Conservation (phyloP, 345 rosid genomes). For the Cardamine resedifolia region DNA sequence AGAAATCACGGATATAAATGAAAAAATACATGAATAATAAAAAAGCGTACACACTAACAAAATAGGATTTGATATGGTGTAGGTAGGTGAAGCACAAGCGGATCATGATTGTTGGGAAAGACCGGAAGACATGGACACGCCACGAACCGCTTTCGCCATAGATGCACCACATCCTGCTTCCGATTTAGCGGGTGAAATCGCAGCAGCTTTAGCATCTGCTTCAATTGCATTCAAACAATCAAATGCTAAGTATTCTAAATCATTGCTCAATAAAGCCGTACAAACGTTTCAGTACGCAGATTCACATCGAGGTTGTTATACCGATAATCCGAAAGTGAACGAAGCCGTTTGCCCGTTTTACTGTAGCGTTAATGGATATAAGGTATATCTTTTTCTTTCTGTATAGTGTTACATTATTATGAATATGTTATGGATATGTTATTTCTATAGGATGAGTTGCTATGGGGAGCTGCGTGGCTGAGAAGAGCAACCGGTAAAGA, state of each 20-base stretch:
- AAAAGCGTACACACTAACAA: neutral
- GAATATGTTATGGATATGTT: too few species aligned
- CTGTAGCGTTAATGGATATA: slow-evolving; percentile 59
- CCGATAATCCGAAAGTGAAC: slow-evolving; percentile 35
- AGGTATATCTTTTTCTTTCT: slow-evolving; percentile 39
- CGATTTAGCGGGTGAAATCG: slow-evolving; percentile 76
- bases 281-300: slow-evolving; percentile 80
- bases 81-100: slow-evolving; percentile 57
- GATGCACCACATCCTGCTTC: slow-evolving; percentile 58
- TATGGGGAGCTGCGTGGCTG: slow-evolving; percentile 93
- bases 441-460: slow-evolving; percentile 63
- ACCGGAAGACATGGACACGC: slow-evolving; percentile 95
- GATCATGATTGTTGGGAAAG: slow-evolving; percentile 87
- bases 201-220: slow-evolving; percentile 82
- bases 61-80: neutral
- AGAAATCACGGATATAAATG: neutral
- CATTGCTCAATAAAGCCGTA: slow-evolving; percentile 50
- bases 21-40: neutral
- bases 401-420: too few species aligned
- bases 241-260: slow-evolving; percentile 42
- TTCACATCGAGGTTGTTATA: slow-evolving; percentile 55
- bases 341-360: slow-evolving; percentile 72
- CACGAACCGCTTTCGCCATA: slow-evolving; percentile 64
- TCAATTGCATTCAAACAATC: slow-evolving; percentile 56
- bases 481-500: slow-evolving; percentile 55